These are phyloP conservation scores for Metschnikowia aberdeeniae DNA, from an alignment of 805 yeast species.

Conservation along the genomic window DNA sequence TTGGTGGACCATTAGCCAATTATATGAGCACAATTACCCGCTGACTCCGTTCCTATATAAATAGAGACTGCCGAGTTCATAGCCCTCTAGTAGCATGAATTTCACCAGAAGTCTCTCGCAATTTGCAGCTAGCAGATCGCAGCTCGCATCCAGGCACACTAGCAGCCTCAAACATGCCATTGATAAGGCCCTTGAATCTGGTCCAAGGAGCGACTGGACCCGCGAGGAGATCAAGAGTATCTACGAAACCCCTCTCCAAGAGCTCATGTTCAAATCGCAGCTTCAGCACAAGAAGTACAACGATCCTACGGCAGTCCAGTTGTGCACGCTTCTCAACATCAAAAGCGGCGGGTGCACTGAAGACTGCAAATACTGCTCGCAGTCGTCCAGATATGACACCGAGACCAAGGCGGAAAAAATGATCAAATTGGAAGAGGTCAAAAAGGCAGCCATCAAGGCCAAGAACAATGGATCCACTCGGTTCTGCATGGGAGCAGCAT, in stretches of 20 bases:
- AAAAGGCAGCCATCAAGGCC: conserved; percentile 60
- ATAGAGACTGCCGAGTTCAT: no score
- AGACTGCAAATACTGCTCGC: conserved; percentile 80
- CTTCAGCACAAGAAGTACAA: conserved; percentile 63
- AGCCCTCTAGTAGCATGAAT: background rate
- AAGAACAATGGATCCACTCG: conserved; percentile 69
- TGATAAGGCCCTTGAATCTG: conserved; percentile 9
- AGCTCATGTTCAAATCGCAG: conserved; percentile 57
- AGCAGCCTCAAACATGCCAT: background rate
- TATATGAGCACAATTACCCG: background rate
- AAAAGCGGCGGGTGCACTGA: conserved; percentile 82
- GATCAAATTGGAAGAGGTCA: conserved; percentile 57
- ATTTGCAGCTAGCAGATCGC: background rate
- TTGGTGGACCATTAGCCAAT: background rate
- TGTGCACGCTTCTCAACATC: conserved; percentile 71
- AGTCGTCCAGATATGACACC: conserved; percentile 63
- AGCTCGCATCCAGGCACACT: background rate
- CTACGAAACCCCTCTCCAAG: conserved; percentile 63
- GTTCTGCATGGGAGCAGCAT: conserved; percentile 84
- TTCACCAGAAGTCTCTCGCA: background rate
- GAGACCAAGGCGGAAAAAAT: conserved; percentile 69
- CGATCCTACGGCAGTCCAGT: conserved; percentile 65
- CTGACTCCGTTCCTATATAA: background rate
- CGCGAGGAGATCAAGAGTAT: conserved; percentile 55
- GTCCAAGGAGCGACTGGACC: conserved; percentile 47